Conservation (phyloP, 139 green algal species). For the Asterochloris erici region DNA sequence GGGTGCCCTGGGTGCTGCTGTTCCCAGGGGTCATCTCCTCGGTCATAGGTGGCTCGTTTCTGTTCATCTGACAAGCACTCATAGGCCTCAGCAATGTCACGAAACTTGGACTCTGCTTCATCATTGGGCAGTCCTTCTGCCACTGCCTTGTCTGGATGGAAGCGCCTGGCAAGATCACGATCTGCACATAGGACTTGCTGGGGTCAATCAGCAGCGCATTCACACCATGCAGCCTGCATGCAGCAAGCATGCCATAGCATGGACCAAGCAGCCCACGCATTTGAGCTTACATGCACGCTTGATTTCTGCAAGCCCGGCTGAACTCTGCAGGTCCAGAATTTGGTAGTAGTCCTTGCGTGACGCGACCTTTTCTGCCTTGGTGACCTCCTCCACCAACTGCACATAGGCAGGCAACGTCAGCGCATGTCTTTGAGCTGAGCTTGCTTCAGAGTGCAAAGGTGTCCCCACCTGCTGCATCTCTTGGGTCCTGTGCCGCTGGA, state of each 20-base stretch:
- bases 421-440: background rate
- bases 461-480: constrained; percentile 5
- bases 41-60: constrained; percentile 36
- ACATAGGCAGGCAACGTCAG: background rate
- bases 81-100: constrained; percentile 60
- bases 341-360: constrained; percentile 69
- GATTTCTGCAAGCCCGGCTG: constrained; percentile 1
- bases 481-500: constrained; percentile 12
- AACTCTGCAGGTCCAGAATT: constrained; percentile 43
- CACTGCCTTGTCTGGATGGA: constrained; percentile 39
- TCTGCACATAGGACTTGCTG: background rate
- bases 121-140: constrained; percentile 17
- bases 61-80: constrained; percentile 54
- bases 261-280: background rate
- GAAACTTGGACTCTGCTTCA: constrained; percentile 43
- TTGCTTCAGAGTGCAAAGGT: background rate
- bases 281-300: constrained; percentile 16
- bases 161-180: constrained; percentile 5
- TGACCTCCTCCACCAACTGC: constrained; percentile 20
- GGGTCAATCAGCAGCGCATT: no score
- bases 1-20: background rate
- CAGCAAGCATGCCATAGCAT: background rate
- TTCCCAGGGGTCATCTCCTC: constrained; percentile 12
- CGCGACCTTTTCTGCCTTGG: constrained; percentile 23
- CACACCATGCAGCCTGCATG: background rate